Evolutionary conservation across 2,329 filamentous ascomycete genomes (phyloP).

Genomic region (Neonectria sp.): DNA sequence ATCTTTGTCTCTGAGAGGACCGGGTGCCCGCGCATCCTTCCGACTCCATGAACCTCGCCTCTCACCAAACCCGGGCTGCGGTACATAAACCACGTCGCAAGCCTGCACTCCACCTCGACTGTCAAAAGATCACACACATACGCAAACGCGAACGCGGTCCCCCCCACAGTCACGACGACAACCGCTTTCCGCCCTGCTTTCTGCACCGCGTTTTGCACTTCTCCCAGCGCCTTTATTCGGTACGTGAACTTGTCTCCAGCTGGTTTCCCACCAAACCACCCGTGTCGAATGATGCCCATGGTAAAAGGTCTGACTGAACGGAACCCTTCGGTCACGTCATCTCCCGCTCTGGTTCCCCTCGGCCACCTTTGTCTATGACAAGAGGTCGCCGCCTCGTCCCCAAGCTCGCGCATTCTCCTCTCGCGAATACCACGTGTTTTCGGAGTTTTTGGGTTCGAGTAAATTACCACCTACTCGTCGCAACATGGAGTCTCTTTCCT

Average conservation of each 20-base stretch:
- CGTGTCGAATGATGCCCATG: slow-evolving; percentile 68
- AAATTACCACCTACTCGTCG: slow-evolving; percentile 51
- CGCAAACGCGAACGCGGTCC: slow-evolving; percentile 3
- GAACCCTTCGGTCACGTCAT: slow-evolving; percentile 63
- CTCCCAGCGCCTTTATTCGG: slow-evolving; percentile 19
- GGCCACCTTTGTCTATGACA: slow-evolving; percentile 31
- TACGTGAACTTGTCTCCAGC: slow-evolving; percentile 30
- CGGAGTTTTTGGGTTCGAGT: slow-evolving; percentile 35
- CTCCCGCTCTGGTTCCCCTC: slow-evolving; percentile 34
- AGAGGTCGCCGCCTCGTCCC: slow-evolving; percentile 33
- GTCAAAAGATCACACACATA: neutral
- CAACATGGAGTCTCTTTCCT: slow-evolving; percentile 68
- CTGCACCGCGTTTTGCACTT: slow-evolving; percentile 14
- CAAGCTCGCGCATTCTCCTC: slow-evolving; percentile 26
- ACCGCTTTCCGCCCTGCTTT: slow-evolving; percentile 12
- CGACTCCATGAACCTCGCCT: slow-evolving; percentile 20
- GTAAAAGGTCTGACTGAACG: slow-evolving; percentile 76
- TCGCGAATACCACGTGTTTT: slow-evolving; percentile 31
- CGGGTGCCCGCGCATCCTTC: slow-evolving; percentile 12
- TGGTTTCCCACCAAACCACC: slow-evolving; percentile 9
- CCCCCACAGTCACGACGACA: neutral
- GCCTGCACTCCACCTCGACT: neutral
- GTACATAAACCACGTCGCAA: slow-evolving; percentile 2
- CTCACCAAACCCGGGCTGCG: neutral
- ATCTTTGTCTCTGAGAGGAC: slow-evolving; percentile 7